Base-by-base conservation (phyloP, 495 filamentous ascomycete species). In the Hypoxylon perforatum region DNA sequence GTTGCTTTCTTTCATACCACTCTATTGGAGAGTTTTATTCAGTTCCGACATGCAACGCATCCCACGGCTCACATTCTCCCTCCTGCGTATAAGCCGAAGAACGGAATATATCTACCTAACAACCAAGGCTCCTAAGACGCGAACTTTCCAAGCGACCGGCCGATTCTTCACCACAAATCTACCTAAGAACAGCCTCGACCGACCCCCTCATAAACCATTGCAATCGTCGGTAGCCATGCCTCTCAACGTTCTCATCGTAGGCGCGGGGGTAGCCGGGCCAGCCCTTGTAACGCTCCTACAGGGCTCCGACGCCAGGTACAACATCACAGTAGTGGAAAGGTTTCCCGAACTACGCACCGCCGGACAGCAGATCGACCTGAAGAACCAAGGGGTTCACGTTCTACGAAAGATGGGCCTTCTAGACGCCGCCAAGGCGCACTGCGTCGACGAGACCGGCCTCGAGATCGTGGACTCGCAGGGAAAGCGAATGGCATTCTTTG, bases 231-330 rank as follows among this genome's bases (percentile, higher is more conserved):
- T 63, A 12, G 61, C 25, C 11, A 60, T 61, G 56, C 69, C 69
- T 51, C 76, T 92, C 33, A 89, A 81, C 47, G 85, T 97, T 4
- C 81, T 99, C 3, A 88, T 97, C 19, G 93, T 96, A 0, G 95
- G 95, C 3, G 94, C 93, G 2, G 95, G 95, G 0, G 79, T 99
- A n/a, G 93, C 91, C 6, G 86, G 95, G 4, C 77, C 97, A 8
- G 91, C 97, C 4, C 93, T 95, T 67, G 94, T 61, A 22, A 51
- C 57, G 3, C 17, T 69, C 17, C 42, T 72, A 17, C 65, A 59
- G 6, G 48, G 56, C 15, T 74, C 80, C 39, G 80, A 81, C 68
- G 73, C 80, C 22, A 79, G 75, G 9, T 73, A 75, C 54, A 57
- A 77, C 4, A 73, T 86, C 54, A 86, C 84, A 1, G 55, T 86